Conservation (phyloP, 1,284 basidiomycete genomes). For the Cutaneotrichosporon curvatum region DNA sequence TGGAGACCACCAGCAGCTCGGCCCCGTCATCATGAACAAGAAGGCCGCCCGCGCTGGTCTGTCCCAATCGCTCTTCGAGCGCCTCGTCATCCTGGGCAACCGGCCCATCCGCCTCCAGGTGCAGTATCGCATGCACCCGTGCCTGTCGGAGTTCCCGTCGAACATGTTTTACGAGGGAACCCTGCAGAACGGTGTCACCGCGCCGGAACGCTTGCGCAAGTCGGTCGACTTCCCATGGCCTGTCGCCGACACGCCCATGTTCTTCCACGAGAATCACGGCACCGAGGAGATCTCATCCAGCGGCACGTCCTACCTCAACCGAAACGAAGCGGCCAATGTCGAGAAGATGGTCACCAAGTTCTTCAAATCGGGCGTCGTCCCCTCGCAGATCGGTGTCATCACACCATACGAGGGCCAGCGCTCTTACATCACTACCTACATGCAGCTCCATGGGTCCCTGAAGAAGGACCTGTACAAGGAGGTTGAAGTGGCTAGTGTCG, state of each 20-base stretch:
- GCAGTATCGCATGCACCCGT: conserved; percentile 99
- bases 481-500: conserved; percentile 96
- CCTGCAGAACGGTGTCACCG: conserved; percentile 97
- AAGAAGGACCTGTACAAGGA: conserved; percentile 99
- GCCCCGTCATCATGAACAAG: conserved; percentile 99
- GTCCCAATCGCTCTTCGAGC: conserved; percentile 95
- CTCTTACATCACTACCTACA: conserved; percentile 98
- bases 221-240: conserved; percentile 99
- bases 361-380: conserved; percentile 96
- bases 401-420: conserved; percentile 99
- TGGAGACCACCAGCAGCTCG: conserved; percentile 95
- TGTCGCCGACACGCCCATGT: conserved; percentile 95
- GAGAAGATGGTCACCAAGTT: conserved; percentile 99
- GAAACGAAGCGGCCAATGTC: conserved; percentile 96
- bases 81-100: conserved; percentile 89
- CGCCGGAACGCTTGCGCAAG: conserved; percentile 90
- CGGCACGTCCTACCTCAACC: conserved; percentile 96
- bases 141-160: conserved; percentile 96
- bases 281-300: conserved; percentile 98
- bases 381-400: conserved; percentile 93
- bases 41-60: conserved; percentile 96
- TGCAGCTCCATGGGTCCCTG: conserved; percentile 96
- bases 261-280: conserved; percentile 98
- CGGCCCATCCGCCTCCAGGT: conserved; percentile 97
- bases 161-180: conserved; percentile 99